Percentiles rank a stretch among this genome's conserved stretches.
These are phyloP conservation scores for Rhipidocladum racemiflorum DNA, from an alignment of 176 grass and related monocot genomes.

Conservation along the genomic window DNA sequence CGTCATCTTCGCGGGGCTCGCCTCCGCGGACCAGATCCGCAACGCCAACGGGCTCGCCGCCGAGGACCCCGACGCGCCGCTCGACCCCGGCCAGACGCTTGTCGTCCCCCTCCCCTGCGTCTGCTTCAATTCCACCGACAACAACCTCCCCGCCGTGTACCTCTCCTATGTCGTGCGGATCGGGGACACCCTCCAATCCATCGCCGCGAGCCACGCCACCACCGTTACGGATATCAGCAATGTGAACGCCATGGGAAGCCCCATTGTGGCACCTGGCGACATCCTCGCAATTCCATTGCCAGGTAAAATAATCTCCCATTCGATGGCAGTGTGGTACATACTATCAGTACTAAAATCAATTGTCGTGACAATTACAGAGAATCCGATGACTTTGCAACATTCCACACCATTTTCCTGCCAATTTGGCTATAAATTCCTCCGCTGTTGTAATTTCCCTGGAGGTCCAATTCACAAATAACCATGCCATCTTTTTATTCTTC, in stretches of 20 bases:
- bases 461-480: neutral
- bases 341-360: neutral
- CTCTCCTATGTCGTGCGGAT: constrained; percentile 72
- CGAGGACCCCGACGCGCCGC: constrained; percentile 51
- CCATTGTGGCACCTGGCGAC: constrained; percentile 56
- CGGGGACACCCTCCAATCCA: constrained; percentile 53
- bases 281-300: constrained; percentile 83
- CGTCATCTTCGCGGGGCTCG: constrained; percentile 62
- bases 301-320: constrained; percentile 30
- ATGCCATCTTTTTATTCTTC: neutral
- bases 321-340: neutral
- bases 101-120: constrained; percentile 74
- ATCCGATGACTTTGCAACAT: neutral
- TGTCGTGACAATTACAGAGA: neutral
- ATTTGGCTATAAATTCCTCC: neutral
- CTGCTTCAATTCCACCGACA: constrained; percentile 85
- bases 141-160: constrained; percentile 71
- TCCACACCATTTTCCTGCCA: neutral
- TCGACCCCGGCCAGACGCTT: constrained; percentile 38
- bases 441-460: neutral
- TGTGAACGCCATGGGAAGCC: constrained; percentile 82
- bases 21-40: constrained; percentile 76
- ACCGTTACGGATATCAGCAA: constrained; percentile 83
- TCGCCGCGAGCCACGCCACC: constrained; percentile 57
- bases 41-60: constrained; percentile 61